These are phyloP conservation scores for Mallotus nudiflorus DNA, from an alignment of 345 rosid genomes.

Conservation along the genomic window DNA sequence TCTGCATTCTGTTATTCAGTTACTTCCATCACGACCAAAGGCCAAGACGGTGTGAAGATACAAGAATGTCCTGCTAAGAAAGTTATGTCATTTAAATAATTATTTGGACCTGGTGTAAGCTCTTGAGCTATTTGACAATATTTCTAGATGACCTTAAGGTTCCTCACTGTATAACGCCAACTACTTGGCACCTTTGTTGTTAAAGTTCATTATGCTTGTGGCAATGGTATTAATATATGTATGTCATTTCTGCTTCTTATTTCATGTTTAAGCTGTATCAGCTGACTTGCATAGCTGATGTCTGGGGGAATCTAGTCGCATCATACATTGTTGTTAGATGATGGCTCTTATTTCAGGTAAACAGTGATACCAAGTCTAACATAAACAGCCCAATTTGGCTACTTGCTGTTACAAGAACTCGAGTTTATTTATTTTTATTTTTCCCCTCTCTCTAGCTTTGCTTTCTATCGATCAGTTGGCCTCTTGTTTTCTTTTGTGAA, in stretches of 20 bases:
- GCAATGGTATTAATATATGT: slow-evolving; percentile 5
- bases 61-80: slow-evolving; percentile 13
- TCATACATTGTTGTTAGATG: no score
- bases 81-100: slow-evolving; percentile 33
- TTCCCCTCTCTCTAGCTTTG: no score
- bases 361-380: no score
- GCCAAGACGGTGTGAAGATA: slow-evolving; percentile 48
- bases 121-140: slow-evolving; percentile 20
- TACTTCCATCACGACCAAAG: slow-evolving; percentile 67
- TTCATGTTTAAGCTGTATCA: neutral
- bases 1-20: slow-evolving; percentile 40
- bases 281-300: no score
- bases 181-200: slow-evolving; percentile 18
- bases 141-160: slow-evolving; percentile 22
- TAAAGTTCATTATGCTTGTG: slow-evolving; percentile 12
- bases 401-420: no score
- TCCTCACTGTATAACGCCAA: neutral
- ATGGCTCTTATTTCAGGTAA: no score
- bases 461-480: no score
- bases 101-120: slow-evolving; percentile 32
- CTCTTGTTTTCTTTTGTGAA: no score
- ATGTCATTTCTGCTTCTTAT: neutral
- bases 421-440: no score
- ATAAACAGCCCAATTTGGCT: no score
- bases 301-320: no score